Evolutionary conservation across 139 green algal species (phyloP), one percentile per base, ranked within the genome.

Genomic region (Gonium pectorale): DNA sequence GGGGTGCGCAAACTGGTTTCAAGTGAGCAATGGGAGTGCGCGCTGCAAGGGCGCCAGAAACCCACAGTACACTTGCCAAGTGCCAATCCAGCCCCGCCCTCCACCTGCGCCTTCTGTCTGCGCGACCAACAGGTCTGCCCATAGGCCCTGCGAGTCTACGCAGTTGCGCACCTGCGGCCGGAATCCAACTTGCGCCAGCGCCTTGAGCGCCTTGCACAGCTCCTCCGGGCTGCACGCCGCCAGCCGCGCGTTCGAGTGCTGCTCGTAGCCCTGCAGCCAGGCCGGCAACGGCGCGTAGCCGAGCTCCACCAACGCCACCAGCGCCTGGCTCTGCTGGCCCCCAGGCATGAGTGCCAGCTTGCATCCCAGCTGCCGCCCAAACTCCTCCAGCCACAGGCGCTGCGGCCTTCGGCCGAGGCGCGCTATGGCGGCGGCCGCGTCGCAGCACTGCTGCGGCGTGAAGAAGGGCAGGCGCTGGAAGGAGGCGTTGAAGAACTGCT

Each of bases 261-360:
- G 26, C 78, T 88, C 89, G 35, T 84, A 90, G 15, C 64, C 56
- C 17, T 44, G 31, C 51, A 90, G 46, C 89, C 89, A 92, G 5
- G 27, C 73, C 13, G 37, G 3, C 2, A 43, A n/a, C 0, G 86
- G 86, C 52, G 19, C 15, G 44, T 80, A 86, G 19, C 81, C 75
- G 56, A 92, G 79, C 6, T 74, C 49, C 35, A 80, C 79, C 38
- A 90, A 62, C 5, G 67, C 78, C 27, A 29, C 59, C 31, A 86
- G 38, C 52, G 89, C 33, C 22, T 71, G 27, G 35, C 38, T 73
- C 46, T 90, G 64, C 79, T 89, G 81, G 27, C 56, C 49, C 0
- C 60, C 69, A 26, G 31, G 51, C 54, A 83, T 82, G 1, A 84
- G 60, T 46, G 69, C 54, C 70, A 89, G 78, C 35, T 77, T 44